Evolutionary conservation across 305 asterid genomes (phyloP), one percentile per base, ranked within the genome.

Genomic region (Fraxinus latifolia): DNA sequence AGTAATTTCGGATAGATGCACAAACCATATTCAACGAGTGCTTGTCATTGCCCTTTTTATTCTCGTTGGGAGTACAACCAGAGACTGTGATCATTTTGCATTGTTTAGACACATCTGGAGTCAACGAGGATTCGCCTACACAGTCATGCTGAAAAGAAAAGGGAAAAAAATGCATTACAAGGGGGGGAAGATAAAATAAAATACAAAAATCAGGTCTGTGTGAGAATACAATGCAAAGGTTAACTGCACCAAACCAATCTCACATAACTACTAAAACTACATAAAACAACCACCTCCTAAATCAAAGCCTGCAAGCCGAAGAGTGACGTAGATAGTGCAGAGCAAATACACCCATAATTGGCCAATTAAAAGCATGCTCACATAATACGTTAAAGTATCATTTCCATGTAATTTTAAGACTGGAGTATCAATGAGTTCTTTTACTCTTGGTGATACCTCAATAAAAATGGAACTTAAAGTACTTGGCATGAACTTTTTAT

Each of bases 21-120:
- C 85, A 77, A 88, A 88, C 89, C 91, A 33, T 79, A 42, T 62
- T 32, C 79, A 47, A 88, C 42, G 65, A 65, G 62, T 12, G 60
- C 55, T 31, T 6, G 33, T 33, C 25, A 33, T 71, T 71, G 44
- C 47, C 82, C 60, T 80, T 76, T 15, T 60, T 44, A 15, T 81
- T 85, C 86, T 75, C 83, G 81, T 53, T 7, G 6, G 75, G 80
- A 65, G 31, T 17, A 74, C 76, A 34, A 47, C 76, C 85, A 37
- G 71, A 39, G 67, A 36, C 80, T 15, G 83, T 77, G 76, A 36
- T 25, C 82, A 87, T 81, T 42, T 53, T 70, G 71, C 74, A 19
- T 60, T 74, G 76, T 76, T 36, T 86, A 71, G 87, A 81, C 76
- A n/a, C 67, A 60, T 60, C 81, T 39, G 78, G 81, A 53, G 19